A percentile compares a stretch with the other conserved stretches of the same genome.
Evolutionary conservation across 2,329 filamentous ascomycete genomes (phyloP).

Genomic region (Neoarthrinium moseri): DNA sequence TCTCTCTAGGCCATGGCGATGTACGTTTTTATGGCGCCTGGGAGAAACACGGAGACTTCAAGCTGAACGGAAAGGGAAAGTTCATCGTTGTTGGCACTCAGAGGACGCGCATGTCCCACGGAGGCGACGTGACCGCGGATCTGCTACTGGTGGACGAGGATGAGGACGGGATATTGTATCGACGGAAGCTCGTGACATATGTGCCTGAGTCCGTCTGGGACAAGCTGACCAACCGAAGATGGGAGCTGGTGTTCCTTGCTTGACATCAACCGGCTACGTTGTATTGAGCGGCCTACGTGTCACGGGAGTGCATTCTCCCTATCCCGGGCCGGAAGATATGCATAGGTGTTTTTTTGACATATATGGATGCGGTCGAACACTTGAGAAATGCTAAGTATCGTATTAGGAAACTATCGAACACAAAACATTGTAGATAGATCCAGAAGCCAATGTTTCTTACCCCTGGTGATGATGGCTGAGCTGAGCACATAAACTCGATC

Average conservation of each 20-base stretch:
- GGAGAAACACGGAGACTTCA: background rate
- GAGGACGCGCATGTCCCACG: background rate
- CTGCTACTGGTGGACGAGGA: constrained; percentile 2
- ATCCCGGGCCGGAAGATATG: no score
- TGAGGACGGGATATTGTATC: background rate
- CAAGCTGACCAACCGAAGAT: constrained; percentile 2
- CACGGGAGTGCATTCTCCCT: no score
- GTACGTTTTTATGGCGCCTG: background rate
- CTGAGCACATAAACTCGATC: no score
- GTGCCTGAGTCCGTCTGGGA: background rate
- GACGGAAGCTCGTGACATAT: background rate
- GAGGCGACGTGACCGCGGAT: background rate
- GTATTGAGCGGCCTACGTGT: no score
- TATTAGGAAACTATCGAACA: no score
- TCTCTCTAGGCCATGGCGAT: background rate
- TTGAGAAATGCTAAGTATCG: no score
- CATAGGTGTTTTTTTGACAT: no score
- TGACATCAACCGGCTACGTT: background rate
- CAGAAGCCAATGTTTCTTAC: no score
- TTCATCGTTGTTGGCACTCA: constrained; percentile 4
- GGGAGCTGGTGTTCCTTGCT: constrained; percentile 1
- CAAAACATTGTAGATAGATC: no score
- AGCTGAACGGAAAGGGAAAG: background rate
- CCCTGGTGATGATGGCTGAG: no score
- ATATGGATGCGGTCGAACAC: no score